Conservation (phyloP, 73 alveolate genomes). For the Breviolum minutum region DNA sequence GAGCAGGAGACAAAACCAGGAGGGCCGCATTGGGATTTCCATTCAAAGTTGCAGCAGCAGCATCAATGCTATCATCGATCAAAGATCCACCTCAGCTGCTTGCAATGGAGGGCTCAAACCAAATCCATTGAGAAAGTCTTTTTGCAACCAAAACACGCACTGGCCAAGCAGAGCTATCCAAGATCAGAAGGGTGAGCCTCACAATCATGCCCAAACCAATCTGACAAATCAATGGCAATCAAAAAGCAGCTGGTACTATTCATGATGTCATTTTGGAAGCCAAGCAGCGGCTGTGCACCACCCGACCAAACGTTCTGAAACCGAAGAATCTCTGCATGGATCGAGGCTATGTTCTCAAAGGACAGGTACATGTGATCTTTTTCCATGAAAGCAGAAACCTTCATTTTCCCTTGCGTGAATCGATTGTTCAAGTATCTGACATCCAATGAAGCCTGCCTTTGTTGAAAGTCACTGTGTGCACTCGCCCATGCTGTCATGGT, state of each 20-base stretch:
- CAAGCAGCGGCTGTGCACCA: too few species aligned
- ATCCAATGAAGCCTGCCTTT: background rate
- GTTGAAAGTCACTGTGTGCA: too few species aligned
- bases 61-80: background rate
- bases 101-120: too few species aligned
- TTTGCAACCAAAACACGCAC: background rate
- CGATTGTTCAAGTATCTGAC: background rate
- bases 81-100: background rate
- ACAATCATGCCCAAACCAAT: too few species aligned
- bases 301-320: too few species aligned
- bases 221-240: too few species aligned
- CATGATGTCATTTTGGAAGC: too few species aligned
- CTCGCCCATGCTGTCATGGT: too few species aligned
- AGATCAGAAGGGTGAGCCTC: background rate
- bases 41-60: background rate
- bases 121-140: background rate
- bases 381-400: background rate
- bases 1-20: background rate
- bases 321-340: too few species aligned
- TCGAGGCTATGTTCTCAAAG: too few species aligned
- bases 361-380: background rate
- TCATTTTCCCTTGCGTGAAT: background rate
- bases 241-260: too few species aligned
- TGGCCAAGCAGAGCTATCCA: background rate
- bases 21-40: background rate